A percentile compares a stretch with the other conserved stretches of the same genome.
Conservation (phyloP, 805 yeast species). For the Starmerella riodocensis region DNA sequence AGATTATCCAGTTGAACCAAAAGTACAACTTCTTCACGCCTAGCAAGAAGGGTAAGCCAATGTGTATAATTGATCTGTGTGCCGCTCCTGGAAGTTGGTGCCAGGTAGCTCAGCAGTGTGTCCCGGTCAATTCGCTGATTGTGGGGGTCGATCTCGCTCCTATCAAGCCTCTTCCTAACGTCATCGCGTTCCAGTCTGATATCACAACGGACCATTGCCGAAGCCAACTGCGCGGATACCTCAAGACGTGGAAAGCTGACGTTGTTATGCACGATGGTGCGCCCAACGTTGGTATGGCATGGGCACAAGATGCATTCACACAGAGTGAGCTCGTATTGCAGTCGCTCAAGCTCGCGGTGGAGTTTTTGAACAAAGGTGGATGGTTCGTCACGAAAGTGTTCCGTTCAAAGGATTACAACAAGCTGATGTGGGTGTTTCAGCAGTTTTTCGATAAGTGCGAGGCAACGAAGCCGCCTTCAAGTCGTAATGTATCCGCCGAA, state of each 20-base stretch:
- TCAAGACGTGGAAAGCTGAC: conserved; percentile 98
- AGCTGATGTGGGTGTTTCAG: conserved; percentile 92
- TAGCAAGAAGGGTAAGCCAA: conserved; percentile 46
- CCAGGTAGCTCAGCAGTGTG: conserved; percentile 88
- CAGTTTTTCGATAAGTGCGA: conserved; percentile 93
- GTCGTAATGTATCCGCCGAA: conserved; percentile 98
- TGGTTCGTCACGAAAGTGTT: conserved; percentile 92
- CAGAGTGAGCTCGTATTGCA: conserved; percentile 92
- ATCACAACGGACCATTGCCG: conserved; percentile 97
- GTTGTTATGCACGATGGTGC: conserved; percentile 99
- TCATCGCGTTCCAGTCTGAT: conserved; percentile 88
- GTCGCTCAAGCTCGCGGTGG: conserved; percentile 87
- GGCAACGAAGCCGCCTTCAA: conserved; percentile 98
- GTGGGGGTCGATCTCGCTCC: conserved; percentile 99
- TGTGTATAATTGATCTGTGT: conserved; percentile 93
- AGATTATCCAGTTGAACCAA: conserved; percentile 86
- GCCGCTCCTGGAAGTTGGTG: conserved; percentile 99
- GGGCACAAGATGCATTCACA: conserved; percentile 99
- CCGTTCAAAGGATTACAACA: conserved; percentile 97
- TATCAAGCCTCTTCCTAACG: conserved; percentile 89
- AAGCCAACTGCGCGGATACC: conserved; percentile 81
- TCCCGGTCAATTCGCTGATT: conserved; percentile 85
- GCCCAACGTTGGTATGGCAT: conserved; percentile 98
- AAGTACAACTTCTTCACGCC: conserved; percentile 92
- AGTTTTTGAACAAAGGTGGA: conserved; percentile 81